Evolutionary conservation across 75 land plant genomes (phyloP), one percentile per base, ranked within the genome.

Genomic region (Pseudotsuga menziesii): DNA sequence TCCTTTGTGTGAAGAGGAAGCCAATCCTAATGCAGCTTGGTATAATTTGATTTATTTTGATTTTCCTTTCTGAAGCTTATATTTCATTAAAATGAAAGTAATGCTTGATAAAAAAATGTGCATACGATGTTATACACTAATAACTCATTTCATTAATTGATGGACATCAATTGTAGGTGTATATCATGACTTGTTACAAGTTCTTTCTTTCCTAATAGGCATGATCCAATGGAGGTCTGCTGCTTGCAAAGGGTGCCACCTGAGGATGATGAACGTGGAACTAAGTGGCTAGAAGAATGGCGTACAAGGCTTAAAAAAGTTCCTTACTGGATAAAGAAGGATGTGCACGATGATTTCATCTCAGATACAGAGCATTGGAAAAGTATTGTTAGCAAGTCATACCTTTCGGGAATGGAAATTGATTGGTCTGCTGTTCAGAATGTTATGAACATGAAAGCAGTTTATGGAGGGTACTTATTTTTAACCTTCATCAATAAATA

Each of bases 391-490:
- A 61, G 39, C 63, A 85, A 82, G 71, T 85, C 88, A 29, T 88
- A 88, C 78, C 76, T 88, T n/a, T 64, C 36, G n/a, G 84, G 87
- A 23, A 25, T 84, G 70, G 87, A 84, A 44, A 77, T 88, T 58
- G 73, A 82, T 69, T 88, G 89, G 89, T 59, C 69, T 16, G 77
- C 61, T 36, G 79, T 88, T 39, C 78, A 84, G 52, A 88, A 88
- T 85, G 84, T 88, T 54, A 85, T 88, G 89, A 88, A 88, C 74
- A 85, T 88, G 89, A 84, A 80, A 67, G 69, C 89, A 27, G 84
- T 74, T 36, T 88, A 85, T 82, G 89, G 89, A 76, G 87, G 89
- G 89, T 88, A 85, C 52, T 78, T 3, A 29, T 41, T 17, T 78
- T 67, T 76, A 41, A 4, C 4, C 55, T 52, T 26, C 20, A 64